Base-by-base conservation (phyloP, 352 stramenopile species). In the Globisporangium spinosum region DNA sequence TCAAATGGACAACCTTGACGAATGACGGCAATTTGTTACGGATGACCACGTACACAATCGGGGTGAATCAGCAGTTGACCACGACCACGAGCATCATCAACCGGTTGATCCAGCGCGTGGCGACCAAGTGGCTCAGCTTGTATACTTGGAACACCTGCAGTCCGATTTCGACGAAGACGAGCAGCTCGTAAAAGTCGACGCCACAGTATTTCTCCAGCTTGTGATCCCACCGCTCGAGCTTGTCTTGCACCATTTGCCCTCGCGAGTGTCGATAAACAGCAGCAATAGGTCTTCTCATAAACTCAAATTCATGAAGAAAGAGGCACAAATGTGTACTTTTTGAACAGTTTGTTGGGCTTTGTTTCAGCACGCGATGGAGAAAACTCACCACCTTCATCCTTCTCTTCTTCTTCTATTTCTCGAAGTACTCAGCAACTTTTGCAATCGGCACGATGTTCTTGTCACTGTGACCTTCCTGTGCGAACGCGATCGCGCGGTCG, bases 401-500 rank as follows among this genome's bases (percentile, higher is more conserved):
- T 27, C 25, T 17, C 15, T 15, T 12, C 53, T 17, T 15, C 13
- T 38, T 56, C 29, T 66, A 66, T 38, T 55, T 58, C 13, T 60
- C 62, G 34, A 68, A 68, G 62, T 68, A 68, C 62, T 68, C 62
- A 25, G 40, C 53, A 54, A 68, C 62, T 43, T 68, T 68, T n/a
- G 53, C 54, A 25, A 68, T 68, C 17, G 62, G 35, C 35, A 68
- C 62, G 25, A 35, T 35, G 10, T 34, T 62, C 62, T 68, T 89
- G 72, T 89, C 57, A 15, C 75, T 45, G 27, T 75, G 75, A 12
- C 65, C 74, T 55, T 87, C 75, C 61, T 85, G 76, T n/a, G 76
- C 78, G 25, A 79, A 77, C 12, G 72, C 58, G 25, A 94, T 70
- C 17, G 82, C 83, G 35, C 74, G 78, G 58, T 84, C 70, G 47